Evolutionary conservation across 352 stramenopile genomes (phyloP).

Genomic region (Blastocystis sp.): DNA sequence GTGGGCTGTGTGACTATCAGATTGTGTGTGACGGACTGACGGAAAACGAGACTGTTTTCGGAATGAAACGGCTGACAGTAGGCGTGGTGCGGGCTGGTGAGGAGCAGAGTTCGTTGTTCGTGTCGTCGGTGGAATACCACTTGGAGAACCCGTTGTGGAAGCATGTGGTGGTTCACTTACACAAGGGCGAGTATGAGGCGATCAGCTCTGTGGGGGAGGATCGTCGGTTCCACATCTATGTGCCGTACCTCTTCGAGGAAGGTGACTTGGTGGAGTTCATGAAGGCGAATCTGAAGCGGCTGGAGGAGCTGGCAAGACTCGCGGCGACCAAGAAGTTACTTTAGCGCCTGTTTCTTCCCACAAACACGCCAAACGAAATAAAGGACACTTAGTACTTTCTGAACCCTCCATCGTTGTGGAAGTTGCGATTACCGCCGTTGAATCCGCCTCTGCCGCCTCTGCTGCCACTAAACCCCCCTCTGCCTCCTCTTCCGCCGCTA

Average conservation of each 20-base stretch:
- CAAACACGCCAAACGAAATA: neutral
- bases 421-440: conserved; percentile 72
- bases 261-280: conserved; percentile 17
- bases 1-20: neutral
- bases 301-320: neutral
- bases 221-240: conserved; percentile 36
- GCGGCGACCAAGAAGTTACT: conserved; percentile 1
- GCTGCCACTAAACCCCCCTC: conserved; percentile 71
- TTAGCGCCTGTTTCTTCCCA: neutral
- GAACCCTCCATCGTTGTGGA: neutral
- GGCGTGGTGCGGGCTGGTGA: neutral
- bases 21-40: conserved; percentile 40
- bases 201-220: neutral
- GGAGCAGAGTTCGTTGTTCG: conserved; percentile 32
- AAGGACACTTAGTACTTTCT: neutral
- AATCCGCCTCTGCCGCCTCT: conserved; percentile 72
- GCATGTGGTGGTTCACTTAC: conserved; percentile 33
- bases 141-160: conserved; percentile 59
- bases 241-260: conserved; percentile 59
- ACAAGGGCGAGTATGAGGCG: conserved; percentile 43
- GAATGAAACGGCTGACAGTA: conserved; percentile 48
- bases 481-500: conserved; percentile 72
- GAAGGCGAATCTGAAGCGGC: neutral
- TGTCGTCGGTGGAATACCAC: conserved; percentile 51
- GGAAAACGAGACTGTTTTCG: conserved; percentile 29